phyloP scores from a whole-genome alignment of 495 filamentous ascomycete species.

The Aspergillus bridgeri region DNA sequence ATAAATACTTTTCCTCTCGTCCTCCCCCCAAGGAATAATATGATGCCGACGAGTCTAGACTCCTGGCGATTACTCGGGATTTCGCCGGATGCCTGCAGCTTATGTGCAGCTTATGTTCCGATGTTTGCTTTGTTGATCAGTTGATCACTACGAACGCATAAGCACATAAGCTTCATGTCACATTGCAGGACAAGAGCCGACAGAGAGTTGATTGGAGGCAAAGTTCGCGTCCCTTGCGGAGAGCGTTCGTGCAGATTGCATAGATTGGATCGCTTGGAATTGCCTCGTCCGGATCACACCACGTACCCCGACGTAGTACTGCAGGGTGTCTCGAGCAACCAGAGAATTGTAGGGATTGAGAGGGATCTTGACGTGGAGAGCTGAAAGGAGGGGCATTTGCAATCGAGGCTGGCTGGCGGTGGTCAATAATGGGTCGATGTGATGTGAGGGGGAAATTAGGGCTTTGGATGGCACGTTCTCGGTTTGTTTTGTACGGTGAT shows the following conservation, averaged over 20 bases:
- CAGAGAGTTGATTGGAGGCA: background rate
- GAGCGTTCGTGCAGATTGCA: too few relatives aligned
- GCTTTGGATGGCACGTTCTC: too few relatives aligned
- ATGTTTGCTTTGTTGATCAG: background rate
- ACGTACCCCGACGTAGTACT: slow-evolving; percentile 1
- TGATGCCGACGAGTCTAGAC: background rate
- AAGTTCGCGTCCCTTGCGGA: background rate
- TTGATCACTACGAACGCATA: background rate
- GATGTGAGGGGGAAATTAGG: too few relatives aligned
- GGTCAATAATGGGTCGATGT: too few relatives aligned
- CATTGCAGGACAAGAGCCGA: background rate
- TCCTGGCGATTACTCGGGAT: background rate
- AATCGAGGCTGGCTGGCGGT: background rate
- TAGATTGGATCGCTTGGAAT: background rate
- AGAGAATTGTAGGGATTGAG: background rate
- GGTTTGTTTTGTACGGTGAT: too few relatives aligned
- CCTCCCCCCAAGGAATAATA: background rate
- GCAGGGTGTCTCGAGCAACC: background rate
- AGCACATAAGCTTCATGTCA: background rate
- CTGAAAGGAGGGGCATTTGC: background rate
- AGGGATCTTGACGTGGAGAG: background rate
- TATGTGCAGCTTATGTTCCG: background rate
- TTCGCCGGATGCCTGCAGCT: background rate
- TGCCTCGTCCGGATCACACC: background rate
- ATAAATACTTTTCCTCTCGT: background rate